Base-by-base conservation (phyloP, 2,329 filamentous ascomycete species). In the Colletotrichum abscissum region DNA sequence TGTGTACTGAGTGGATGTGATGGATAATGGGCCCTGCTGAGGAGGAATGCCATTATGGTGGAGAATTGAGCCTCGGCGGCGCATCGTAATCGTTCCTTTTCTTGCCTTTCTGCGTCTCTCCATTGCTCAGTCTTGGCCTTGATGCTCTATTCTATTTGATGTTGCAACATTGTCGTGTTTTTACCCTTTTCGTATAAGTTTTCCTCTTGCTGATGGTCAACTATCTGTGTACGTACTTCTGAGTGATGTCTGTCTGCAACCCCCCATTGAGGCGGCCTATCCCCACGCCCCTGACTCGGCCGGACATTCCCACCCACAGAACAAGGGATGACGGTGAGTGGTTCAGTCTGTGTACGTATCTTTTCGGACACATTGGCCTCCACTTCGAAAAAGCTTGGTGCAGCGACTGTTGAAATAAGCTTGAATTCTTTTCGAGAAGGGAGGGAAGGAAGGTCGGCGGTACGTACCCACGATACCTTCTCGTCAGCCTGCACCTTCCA, bases 351-450 rank as follows among this genome's bases (percentile, higher is more conserved):
- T 3, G 30, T n/a, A 22, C 38, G 54, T 54, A 62, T n/a, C 30
- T 55, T 64, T 22, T 42, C 26, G 49, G 69, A 68, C 33, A 68
- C 69, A 28, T 68, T 19, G 58, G 16, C 69, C 69, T 72, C 65
- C 69, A 72, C 69, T 72, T 42, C 35, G 58, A 72, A 72, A 69
- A 72, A 72, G 69, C 69, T 72, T 72, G 69, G 69, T 72, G 65
- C 65, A 69, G 65, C 59, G 59, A 74, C 64, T 74, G 73, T 74
- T 46, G 73, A 74, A 74, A 74, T 74, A 74, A 73, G 73, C 73
- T 74, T 74, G 73, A 73, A 60, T 65, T 70, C 7, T 65, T 68
- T 72, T 72, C 65, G 69, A 72, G 69, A 72, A 69, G 69, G 66
- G 63, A 67, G 38, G 67, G 63, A 67, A 59, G 62, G 42, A 35